phyloP scores from a whole-genome alignment of 2,329 filamentous ascomycete genomes.

The Bipolaris sorokiniana region DNA sequence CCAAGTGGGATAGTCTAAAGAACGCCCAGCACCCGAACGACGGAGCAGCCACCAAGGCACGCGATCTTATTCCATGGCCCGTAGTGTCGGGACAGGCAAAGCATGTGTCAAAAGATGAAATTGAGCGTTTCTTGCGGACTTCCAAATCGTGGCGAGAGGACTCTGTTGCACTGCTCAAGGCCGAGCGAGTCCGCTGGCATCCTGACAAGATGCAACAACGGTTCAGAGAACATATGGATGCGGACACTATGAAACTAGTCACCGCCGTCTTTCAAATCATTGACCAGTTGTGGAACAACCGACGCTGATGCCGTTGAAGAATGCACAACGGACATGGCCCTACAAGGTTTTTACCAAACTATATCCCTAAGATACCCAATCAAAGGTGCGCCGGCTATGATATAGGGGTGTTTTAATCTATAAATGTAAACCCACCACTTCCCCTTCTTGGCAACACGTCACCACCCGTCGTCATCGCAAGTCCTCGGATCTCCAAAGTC shows the following conservation, averaged over 20 bases:
- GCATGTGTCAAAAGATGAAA: constrained; percentile 64
- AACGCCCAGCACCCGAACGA: constrained; percentile 19
- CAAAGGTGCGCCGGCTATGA: neutral
- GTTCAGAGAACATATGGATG: constrained; percentile 74
- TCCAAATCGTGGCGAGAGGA: constrained; percentile 52
- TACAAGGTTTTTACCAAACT: neutral
- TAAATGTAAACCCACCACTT: constrained; percentile 1
- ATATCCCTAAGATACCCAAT: constrained; percentile 2
- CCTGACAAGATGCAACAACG: constrained; percentile 96
- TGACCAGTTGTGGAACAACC: constrained; percentile 77
- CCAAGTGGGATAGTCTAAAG: constrained; percentile 66
- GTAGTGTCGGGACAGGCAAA: constrained; percentile 65
- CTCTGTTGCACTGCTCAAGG: constrained; percentile 67
- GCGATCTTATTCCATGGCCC: constrained; percentile 71
- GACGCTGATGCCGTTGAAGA: constrained; percentile 12
- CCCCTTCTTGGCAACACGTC: constrained; percentile 5
- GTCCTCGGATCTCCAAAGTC: constrained; percentile 2
- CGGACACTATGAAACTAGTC: constrained; percentile 74
- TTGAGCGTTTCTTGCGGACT: constrained; percentile 72
- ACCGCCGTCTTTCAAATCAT: constrained; percentile 92
- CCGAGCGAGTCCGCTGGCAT: constrained; percentile 92
- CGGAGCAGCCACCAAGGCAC: constrained; percentile 27
- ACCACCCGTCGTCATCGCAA: neutral
- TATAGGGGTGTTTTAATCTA: constrained; percentile 6
- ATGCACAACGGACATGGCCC: neutral